A percentile compares a stretch with the other conserved stretches of the same genome.
phyloP scores from a whole-genome alignment of 495 filamentous ascomycete species.

The Aspergillus mulundensis region DNA sequence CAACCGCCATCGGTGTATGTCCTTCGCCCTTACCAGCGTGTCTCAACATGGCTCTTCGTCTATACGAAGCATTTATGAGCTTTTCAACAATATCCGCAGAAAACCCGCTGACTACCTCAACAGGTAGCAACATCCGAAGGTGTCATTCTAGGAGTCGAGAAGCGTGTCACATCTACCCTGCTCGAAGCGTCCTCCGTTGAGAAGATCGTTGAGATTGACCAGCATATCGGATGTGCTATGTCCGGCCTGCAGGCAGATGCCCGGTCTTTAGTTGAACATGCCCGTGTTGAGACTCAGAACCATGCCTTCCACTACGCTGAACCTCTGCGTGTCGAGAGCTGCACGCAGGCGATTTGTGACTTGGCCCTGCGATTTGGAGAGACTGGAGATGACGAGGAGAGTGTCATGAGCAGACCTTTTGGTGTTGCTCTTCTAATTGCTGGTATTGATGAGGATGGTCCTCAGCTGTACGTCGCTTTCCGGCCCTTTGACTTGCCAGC shows the following conservation, averaged over 20 bases:
- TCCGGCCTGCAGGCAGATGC: constrained; percentile 95
- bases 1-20: constrained; percentile 90
- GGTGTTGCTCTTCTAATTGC: constrained; percentile 96
- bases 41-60: neutral
- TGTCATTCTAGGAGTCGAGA: constrained; percentile 95
- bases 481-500: neutral
- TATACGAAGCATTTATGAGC: neutral
- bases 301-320: constrained; percentile 98
- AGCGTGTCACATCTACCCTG: constrained; percentile 95
- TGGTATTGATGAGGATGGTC: constrained; percentile 95
- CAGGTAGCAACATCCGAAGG: constrained; percentile 87
- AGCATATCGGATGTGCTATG: constrained; percentile 98
- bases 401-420: constrained; percentile 95
- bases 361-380: constrained; percentile 94
- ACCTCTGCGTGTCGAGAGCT: constrained; percentile 88
- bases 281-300: constrained; percentile 93
- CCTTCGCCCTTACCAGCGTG: constrained; percentile 4
- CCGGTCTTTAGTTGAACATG: constrained; percentile 93
- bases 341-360: constrained; percentile 98
- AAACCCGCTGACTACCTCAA: constrained; percentile 19
- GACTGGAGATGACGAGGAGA: constrained; percentile 96
- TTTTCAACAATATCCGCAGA: neutral
- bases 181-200: constrained; percentile 96
- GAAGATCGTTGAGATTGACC: constrained; percentile 99
- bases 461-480: constrained; percentile 63